Percentiles rank a stretch among this genome's conserved stretches.
Evolutionary conservation across 768 basidiomycete species (phyloP).

Genomic region (Mycena maculata): DNA sequence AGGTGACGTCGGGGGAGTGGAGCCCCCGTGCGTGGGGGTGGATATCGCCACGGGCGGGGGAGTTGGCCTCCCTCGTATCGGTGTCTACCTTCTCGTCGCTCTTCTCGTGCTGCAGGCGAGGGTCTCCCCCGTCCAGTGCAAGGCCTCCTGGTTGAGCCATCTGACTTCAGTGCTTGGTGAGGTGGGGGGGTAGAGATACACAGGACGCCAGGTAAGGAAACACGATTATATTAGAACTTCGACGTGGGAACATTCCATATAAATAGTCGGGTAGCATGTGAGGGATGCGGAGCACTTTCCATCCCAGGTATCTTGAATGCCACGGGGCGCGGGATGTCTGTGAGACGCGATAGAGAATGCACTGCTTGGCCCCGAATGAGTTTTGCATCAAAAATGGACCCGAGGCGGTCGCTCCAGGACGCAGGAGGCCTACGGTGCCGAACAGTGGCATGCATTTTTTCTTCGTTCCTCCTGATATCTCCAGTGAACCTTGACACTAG

Average conservation of each 20-base stretch:
- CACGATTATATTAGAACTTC: conserved; percentile 3
- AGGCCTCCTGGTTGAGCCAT: conserved; percentile 18
- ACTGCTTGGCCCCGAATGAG: too few relatives aligned
- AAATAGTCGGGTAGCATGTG: not conserved
- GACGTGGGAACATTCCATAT: conserved; percentile 8
- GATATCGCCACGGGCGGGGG: conserved; percentile 4
- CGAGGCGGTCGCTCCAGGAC: too few relatives aligned
- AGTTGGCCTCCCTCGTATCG: not conserved
- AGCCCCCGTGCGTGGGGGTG: conserved; percentile 6
- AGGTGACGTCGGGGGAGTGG: conserved; percentile 12
- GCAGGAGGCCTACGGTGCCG: too few relatives aligned
- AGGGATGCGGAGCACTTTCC: not conserved
- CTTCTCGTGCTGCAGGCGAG: conserved; percentile 17
- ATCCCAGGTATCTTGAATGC: not conserved
- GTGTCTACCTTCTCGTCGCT: conserved; percentile 15
- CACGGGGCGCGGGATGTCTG: not conserved
- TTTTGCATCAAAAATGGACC: too few relatives aligned
- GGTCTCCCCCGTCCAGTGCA: conserved; percentile 16
- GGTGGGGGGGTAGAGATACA: too few relatives aligned
- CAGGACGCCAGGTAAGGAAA: conserved; percentile 1
- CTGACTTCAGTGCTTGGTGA: too few relatives aligned
- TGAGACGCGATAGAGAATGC: too few relatives aligned
- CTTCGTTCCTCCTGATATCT: too few relatives aligned
- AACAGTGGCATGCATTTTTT: too few relatives aligned
- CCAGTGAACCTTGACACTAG: too few relatives aligned